A percentile compares a stretch with the other conserved stretches of the same genome.
Conservation (phyloP, 805 yeast genomes). For the Starmerella bombicola region DNA sequence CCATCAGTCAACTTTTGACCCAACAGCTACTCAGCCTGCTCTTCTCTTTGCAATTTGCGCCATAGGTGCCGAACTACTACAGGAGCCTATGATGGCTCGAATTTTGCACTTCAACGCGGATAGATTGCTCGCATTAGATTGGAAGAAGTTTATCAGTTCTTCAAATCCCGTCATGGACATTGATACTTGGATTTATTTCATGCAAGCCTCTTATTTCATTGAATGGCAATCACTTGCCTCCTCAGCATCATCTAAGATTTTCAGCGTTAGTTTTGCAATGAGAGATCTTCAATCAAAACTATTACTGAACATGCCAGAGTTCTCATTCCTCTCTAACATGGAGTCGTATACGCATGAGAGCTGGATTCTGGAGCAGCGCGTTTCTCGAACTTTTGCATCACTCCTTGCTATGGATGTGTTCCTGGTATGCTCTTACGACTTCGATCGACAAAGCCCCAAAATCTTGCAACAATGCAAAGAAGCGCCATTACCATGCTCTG, state of each 20-base stretch:
- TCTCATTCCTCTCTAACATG: not conserved
- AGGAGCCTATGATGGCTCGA: not conserved
- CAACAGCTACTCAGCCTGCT: not conserved
- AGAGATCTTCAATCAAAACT: not conserved
- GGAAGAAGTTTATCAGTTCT: not conserved
- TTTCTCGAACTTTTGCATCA: not conserved
- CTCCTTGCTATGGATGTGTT: not conserved
- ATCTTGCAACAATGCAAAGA: not conserved
- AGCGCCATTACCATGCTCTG: constrained; percentile 1
- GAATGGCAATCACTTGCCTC: not conserved
- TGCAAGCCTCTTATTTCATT: not conserved
- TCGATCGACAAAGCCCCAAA: not conserved
- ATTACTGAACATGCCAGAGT: not conserved
- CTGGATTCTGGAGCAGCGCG: not conserved
- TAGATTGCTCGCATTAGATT: not conserved
- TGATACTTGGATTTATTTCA: constrained; percentile 1
- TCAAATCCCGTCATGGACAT: not conserved
- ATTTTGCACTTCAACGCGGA: constrained; percentile 1
- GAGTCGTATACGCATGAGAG: not conserved
- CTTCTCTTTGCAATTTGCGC: constrained; percentile 4
- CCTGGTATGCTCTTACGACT: not conserved
- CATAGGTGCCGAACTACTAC: not conserved
- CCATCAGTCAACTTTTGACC: constrained; percentile 4
- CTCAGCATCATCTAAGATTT: not conserved
- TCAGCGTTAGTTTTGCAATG: not conserved